These are phyloP conservation scores for Flagelloscypha sp. DNA, from an alignment of 768 basidiomycete species.

Conservation along the genomic window DNA sequence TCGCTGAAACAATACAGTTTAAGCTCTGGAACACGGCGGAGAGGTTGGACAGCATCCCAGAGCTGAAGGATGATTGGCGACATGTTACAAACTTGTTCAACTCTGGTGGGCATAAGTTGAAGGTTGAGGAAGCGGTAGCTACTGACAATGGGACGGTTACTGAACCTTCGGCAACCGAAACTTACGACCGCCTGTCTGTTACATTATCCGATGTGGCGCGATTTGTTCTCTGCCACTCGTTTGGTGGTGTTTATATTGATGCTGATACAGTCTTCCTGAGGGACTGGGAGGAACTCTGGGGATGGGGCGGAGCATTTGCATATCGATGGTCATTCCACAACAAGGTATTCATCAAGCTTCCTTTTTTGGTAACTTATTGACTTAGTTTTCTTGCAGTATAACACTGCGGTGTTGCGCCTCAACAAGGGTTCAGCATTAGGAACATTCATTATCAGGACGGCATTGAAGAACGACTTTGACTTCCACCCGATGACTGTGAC, in stretches of 20 bases:
- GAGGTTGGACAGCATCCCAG: slow-evolving; percentile 57
- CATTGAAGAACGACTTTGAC: slow-evolving; percentile 59
- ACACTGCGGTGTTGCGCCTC: slow-evolving; percentile 64
- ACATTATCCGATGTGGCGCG: slow-evolving; percentile 69
- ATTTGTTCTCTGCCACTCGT: slow-evolving; percentile 65
- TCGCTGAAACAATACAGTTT: slow-evolving; percentile 60
- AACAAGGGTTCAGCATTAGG: slow-evolving; percentile 59
- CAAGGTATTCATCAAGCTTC: no score
- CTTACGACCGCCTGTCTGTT: slow-evolving; percentile 61
- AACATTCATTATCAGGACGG: slow-evolving; percentile 62
- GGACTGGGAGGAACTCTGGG: slow-evolving; percentile 75
- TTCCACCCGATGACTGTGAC: slow-evolving; percentile 70
- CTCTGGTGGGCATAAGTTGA: slow-evolving; percentile 45
- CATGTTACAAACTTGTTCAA: slow-evolving; percentile 52
- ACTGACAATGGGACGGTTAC: slow-evolving; percentile 6
- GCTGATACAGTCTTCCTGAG: slow-evolving; percentile 65
- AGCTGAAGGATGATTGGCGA: slow-evolving; percentile 61
- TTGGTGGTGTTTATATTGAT: slow-evolving; percentile 66
- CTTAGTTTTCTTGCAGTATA: no score
- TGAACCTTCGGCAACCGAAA: slow-evolving; percentile 20
- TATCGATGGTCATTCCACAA: slow-evolving; percentile 68
- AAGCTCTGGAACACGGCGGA: slow-evolving; percentile 75
- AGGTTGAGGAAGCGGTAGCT: slow-evolving; percentile 18
- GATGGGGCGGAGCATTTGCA: slow-evolving; percentile 66
- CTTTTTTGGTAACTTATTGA: no score